Conservation (phyloP, 1,284 basidiomycete genomes). For the Cryptococcus sp. region DNA sequence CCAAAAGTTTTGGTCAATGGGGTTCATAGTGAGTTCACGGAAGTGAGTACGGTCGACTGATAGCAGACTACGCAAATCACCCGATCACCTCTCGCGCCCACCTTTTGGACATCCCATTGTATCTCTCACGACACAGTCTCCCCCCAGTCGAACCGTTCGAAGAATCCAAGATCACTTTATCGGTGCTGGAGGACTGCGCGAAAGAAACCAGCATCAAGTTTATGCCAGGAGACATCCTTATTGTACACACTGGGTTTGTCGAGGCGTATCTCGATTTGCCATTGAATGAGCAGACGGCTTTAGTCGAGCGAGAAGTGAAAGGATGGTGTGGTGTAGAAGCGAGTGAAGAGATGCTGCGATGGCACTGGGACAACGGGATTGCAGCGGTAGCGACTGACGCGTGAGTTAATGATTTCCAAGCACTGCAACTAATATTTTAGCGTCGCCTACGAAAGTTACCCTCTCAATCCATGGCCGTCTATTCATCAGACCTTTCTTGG, state of each 20-base stretch:
- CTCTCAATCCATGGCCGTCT: conserved; percentile 1
- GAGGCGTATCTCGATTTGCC: conserved; percentile 38
- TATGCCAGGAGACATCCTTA: conserved; percentile 40
- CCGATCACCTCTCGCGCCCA: conserved; percentile 53
- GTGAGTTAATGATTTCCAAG: conserved; percentile 18
- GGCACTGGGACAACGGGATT: conserved; percentile 54
- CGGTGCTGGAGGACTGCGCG: conserved; percentile 23
- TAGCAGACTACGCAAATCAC: conserved; percentile 43
- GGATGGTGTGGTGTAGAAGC: conserved; percentile 29
- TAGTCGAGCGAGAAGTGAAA: conserved; percentile 10
- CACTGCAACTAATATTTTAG: conserved; percentile 1
- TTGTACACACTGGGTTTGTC: conserved; percentile 49
- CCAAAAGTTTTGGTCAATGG: conserved; percentile 14
- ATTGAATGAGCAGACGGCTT: conserved; percentile 21
- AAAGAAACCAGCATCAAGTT: conserved; percentile 37
- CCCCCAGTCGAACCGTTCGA: conserved; percentile 44
- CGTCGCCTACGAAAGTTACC: conserved; percentile 29
- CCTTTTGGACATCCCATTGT: conserved; percentile 49
- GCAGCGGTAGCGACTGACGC: conserved; percentile 52
- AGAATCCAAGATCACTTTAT: conserved; percentile 34
- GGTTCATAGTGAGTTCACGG: conserved; percentile 24
- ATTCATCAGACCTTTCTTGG: conserved; percentile 37
- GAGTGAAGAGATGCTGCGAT: conserved; percentile 41
- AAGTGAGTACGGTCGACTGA: no score
- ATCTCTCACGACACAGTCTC: conserved; percentile 42